Evolutionary conservation across 768 basidiomycete species (phyloP).

Genomic region (Amanita pallidorosea): DNA sequence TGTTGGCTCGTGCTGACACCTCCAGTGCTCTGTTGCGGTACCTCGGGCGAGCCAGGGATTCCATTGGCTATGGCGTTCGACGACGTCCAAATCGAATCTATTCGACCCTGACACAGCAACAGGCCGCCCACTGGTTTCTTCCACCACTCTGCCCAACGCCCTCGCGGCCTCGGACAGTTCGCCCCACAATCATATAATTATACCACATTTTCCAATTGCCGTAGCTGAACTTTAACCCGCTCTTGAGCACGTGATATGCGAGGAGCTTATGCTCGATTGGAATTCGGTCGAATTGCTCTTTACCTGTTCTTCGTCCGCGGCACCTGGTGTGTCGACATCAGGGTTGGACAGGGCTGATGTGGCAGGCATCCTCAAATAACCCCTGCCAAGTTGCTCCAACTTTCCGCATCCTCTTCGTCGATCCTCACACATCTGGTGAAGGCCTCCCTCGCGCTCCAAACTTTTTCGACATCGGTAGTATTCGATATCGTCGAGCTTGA

Average conservation of each 20-base stretch:
- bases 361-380: conserved; percentile 77
- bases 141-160: conserved; percentile 74
- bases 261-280: conserved; percentile 71
- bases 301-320: conserved; percentile 19
- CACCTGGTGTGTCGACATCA: conserved; percentile 9
- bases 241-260: conserved; percentile 87
- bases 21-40: conserved; percentile 10
- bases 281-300: conserved; percentile 19
- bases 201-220: conserved; percentile 98
- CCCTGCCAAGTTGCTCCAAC: conserved; percentile 96
- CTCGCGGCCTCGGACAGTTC: conserved; percentile 83
- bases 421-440: conserved; percentile 82
- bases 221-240: conserved; percentile 75
- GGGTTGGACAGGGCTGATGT: background rate
- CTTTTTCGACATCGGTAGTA: too few relatives aligned
- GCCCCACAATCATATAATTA: conserved; percentile 92
- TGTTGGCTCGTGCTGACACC: conserved; percentile 27
- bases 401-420: conserved; percentile 95
- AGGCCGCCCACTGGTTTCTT: conserved; percentile 44
- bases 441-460: conserved; percentile 70
- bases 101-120: conserved; percentile 14
- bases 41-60: conserved; percentile 27
- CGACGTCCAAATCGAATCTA: conserved; percentile 76
- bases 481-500: too few relatives aligned
- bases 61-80: conserved; percentile 78